phyloP scores from a whole-genome alignment of 192 early-diverging fungal species.

The Backusella australiensis region DNA sequence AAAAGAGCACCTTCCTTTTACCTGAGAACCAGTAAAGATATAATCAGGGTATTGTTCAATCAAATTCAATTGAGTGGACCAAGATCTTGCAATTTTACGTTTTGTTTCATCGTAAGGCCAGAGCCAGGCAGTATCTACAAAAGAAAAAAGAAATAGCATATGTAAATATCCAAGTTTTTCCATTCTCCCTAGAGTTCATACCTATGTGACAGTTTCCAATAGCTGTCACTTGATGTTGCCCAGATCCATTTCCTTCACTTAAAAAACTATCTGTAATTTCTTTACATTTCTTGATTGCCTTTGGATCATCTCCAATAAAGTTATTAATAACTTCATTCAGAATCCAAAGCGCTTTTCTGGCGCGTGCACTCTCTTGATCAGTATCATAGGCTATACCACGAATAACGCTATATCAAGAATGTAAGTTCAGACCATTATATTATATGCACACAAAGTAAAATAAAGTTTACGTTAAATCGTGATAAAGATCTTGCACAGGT shows the following conservation, averaged over 20 bases:
- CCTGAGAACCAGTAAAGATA: conserved; percentile 89
- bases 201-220: conserved; percentile 81
- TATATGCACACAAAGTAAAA: not conserved
- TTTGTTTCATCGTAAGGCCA: conserved; percentile 98
- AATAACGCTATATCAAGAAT: conserved; percentile 51
- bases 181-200: conserved; percentile 22
- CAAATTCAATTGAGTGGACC: conserved; percentile 76
- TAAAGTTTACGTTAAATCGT: conserved; percentile 50
- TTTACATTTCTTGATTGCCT: conserved; percentile 37
- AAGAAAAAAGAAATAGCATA: not conserved
- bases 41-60: conserved; percentile 89
- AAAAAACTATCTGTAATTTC: conserved; percentile 66
- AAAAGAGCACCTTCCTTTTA: not conserved
- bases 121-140: conserved; percentile 85
- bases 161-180: conserved; percentile 39
- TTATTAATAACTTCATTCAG: conserved; percentile 80
- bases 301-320: conserved; percentile 52
- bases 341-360: conserved; percentile 72
- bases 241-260: conserved; percentile 49
- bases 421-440: not conserved
- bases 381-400: conserved; percentile 68
- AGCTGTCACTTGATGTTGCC: conserved; percentile 77
- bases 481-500: conserved; percentile 62
- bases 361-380: conserved; percentile 63
- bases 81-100: conserved; percentile 86